Percentiles rank a stretch among this genome's conserved stretches.
Conservation (phyloP, 257 asterid species). For the Plantago major region DNA sequence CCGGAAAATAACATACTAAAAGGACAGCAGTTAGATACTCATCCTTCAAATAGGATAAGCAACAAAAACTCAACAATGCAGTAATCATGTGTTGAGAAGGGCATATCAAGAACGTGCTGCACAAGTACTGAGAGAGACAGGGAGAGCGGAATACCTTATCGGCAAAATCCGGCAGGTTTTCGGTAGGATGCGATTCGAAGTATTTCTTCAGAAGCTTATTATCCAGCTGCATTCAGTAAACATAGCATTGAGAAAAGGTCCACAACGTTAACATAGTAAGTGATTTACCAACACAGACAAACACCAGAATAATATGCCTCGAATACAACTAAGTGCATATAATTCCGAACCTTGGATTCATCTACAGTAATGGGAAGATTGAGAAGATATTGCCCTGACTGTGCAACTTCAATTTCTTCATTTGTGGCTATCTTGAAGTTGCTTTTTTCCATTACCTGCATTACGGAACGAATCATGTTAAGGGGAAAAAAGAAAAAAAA, state of each 20-base stretch:
- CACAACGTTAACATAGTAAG: background rate
- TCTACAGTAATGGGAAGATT: conserved; percentile 92
- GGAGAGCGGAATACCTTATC: conserved; percentile 60
- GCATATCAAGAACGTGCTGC: no score
- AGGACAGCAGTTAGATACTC: conserved; percentile 15
- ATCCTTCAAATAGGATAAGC: background rate
- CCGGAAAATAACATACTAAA: conserved; percentile 82
- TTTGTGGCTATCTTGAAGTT: conserved; percentile 82
- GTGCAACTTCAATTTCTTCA: conserved; percentile 90
- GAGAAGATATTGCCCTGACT: conserved; percentile 88
- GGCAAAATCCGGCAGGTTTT: conserved; percentile 82
- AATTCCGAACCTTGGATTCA: conserved; percentile 65
- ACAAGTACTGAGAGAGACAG: background rate
- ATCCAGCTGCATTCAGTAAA: conserved; percentile 68
- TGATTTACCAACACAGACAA: no score
- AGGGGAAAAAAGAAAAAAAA: background rate
- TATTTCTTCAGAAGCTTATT: conserved; percentile 66
- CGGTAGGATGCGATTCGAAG: conserved; percentile 67
- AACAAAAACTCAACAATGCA: no score
- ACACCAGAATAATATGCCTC: no score
- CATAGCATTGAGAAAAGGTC: conserved; percentile 19
- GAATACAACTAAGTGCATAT: conserved; percentile 4
- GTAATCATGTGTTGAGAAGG: no score
- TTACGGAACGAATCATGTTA: conserved; percentile 3
- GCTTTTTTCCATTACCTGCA: conserved; percentile 88